Base-by-base conservation (phyloP, 2,329 filamentous ascomycete genomes). In the Chaetomiaceae sp. region DNA sequence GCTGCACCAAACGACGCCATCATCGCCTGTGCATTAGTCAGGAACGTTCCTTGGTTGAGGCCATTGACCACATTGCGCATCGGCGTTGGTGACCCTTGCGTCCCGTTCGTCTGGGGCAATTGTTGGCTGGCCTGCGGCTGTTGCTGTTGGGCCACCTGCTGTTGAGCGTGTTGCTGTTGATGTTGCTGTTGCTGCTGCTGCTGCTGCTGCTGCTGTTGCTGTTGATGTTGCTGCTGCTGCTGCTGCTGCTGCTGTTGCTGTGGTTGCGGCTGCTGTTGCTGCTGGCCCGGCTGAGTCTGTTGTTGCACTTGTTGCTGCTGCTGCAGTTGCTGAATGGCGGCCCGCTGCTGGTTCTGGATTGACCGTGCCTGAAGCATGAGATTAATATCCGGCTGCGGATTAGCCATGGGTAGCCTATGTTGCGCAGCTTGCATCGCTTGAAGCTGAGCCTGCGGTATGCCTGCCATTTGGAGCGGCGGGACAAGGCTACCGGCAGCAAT, bases 381-480 rank as follows among this genome's bases (percentile, higher is more conserved):
- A 50, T 75, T 76, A 23, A 79, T 71, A 55, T 84, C 79, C 2
- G 80, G 65, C 38, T 70, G 71, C 7, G 72, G 69, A 45, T 71
- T 73, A 5, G 54, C 61, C 60, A 78, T 69, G 2, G 82, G 78
- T 73, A 89, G 78, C 50, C 85, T 79, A 48, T 81, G 76, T 57
- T 86, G 79, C 5, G 72, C 54, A 33, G 54, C 73, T 57, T 79
- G 73, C 60, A 77, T 72, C 14, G 77, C 76, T 62, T 86, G 84
- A 73, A 89, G 78, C 59, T 86, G 86, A 21, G 86, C 84, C 65
- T 88, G 85, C 33, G 84, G 82, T 21, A 87, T 76, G 41, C 80
- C 79, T 54, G 81, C 82, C 73, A 87, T 79, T 37, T 81, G 78
- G 64, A 82, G 76, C 2, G 73, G 81, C 23, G 73, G 78, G 53